Percentiles rank a stretch among this genome's conserved stretches.
phyloP scores from a whole-genome alignment of 2,329 filamentous ascomycete species.

The Chalara sp. region DNA sequence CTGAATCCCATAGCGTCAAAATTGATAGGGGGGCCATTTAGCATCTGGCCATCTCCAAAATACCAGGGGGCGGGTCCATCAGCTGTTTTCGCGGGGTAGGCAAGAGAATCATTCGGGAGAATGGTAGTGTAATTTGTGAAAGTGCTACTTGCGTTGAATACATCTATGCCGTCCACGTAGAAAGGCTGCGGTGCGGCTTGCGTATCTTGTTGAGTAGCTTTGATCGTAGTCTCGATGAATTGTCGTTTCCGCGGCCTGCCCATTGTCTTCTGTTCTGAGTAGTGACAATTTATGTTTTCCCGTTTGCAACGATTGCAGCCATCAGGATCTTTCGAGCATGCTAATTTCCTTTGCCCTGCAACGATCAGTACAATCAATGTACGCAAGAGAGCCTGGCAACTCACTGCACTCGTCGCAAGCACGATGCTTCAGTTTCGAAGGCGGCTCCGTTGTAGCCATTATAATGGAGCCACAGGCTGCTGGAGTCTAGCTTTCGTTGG shows the following conservation, averaged over 20 bases:
- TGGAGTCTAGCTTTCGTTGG: no score
- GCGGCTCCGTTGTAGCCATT: no score
- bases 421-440: slow-evolving; percentile 40
- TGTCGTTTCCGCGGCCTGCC: slow-evolving; percentile 55
- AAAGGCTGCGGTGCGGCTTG: no score
- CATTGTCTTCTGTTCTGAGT: slow-evolving; percentile 61
- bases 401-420: slow-evolving; percentile 64
- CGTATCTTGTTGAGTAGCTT: background rate
- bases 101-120: no score
- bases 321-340: slow-evolving; percentile 54
- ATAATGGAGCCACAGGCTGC: no score
- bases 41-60: slow-evolving; percentile 10
- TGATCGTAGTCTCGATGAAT: slow-evolving; percentile 19
- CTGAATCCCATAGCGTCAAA: slow-evolving; percentile 14
- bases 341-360: slow-evolving; percentile 55
- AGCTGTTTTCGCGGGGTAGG: no score
- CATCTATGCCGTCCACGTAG: no score
- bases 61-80: slow-evolving; percentile 7
- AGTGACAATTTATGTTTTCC: slow-evolving; percentile 51
- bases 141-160: no score
- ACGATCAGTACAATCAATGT: slow-evolving; percentile 17
- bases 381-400: slow-evolving; percentile 23
- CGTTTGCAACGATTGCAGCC: slow-evolving; percentile 53
- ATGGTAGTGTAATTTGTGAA: no score
- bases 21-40: slow-evolving; percentile 13